These are phyloP conservation scores for Microcos paniculata DNA, from an alignment of 345 rosid species.

Conservation along the genomic window DNA sequence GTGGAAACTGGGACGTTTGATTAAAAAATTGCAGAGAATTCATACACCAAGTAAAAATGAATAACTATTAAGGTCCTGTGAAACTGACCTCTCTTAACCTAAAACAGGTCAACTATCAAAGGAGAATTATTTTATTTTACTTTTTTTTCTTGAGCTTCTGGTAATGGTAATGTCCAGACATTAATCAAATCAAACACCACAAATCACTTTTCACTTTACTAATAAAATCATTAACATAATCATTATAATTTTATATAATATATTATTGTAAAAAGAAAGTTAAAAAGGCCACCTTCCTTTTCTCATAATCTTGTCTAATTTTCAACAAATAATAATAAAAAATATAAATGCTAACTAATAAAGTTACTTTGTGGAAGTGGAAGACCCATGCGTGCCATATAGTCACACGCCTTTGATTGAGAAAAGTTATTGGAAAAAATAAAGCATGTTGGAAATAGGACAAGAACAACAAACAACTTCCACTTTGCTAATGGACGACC, in stretches of 20 bases:
- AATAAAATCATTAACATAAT: background rate
- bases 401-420: constrained; percentile 13
- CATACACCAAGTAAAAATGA: constrained; percentile 6
- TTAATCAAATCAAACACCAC: background rate
- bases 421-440: background rate
- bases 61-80: constrained; percentile 7
- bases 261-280: background rate
- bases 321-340: background rate
- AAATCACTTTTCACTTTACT: background rate
- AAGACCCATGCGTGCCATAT: constrained; percentile 9
- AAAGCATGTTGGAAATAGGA: constrained; percentile 6
- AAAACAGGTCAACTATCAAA: constrained; percentile 6
- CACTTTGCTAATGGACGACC: constrained; percentile 1
- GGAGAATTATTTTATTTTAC: background rate
- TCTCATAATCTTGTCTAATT: background rate
- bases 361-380: constrained; percentile 8
- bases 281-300: background rate
- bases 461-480: background rate
- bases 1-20: background rate
- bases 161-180: background rate
- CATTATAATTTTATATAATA: background rate
- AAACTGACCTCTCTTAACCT: background rate
- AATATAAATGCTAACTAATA: background rate
- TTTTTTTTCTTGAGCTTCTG: background rate
- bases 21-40: constrained; percentile 1